A percentile compares a stretch with the other conserved stretches of the same genome.
Evolutionary conservation across 257 asterid genomes (phyloP).

Genomic region (Schizonepeta tenuifolia): DNA sequence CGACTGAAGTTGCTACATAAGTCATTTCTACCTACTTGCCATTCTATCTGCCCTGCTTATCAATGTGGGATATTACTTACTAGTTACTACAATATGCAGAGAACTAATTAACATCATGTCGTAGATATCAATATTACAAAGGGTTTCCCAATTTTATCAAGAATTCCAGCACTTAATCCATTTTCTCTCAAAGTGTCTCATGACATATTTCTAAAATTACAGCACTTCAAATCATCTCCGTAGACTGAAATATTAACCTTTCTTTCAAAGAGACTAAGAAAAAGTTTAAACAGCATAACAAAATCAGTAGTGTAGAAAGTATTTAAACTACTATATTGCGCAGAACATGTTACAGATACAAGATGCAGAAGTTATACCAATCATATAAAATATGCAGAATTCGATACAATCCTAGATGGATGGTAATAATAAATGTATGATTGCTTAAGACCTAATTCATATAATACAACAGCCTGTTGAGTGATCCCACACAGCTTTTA

Average conservation of each 20-base stretch:
- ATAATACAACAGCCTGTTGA: not conserved
- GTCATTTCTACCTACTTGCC: not conserved
- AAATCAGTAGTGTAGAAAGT: not conserved
- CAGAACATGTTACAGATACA: not conserved
- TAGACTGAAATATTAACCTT: not conserved
- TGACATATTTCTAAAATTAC: not conserved
- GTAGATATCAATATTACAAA: not conserved
- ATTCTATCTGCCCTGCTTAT: not conserved
- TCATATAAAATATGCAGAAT: not conserved
- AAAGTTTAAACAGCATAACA: not conserved
- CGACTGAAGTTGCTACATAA: not conserved
- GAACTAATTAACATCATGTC: not conserved
- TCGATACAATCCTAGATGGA: not conserved
- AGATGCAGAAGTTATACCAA: not conserved
- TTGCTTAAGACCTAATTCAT: not conserved
- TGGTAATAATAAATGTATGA: constrained; percentile 1
- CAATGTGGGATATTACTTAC: not conserved
- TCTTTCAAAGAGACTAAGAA: not conserved
- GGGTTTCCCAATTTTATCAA: not conserved
- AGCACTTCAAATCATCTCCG: not conserved
- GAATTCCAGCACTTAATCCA: not conserved
- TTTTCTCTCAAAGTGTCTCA: not conserved
- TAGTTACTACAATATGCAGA: not conserved
- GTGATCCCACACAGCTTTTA: constrained; percentile 1
- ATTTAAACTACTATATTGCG: not conserved